These are phyloP conservation scores for Poterioochromonas sp. DNA, from an alignment of 352 stramenopile species.

Conservation along the genomic window DNA sequence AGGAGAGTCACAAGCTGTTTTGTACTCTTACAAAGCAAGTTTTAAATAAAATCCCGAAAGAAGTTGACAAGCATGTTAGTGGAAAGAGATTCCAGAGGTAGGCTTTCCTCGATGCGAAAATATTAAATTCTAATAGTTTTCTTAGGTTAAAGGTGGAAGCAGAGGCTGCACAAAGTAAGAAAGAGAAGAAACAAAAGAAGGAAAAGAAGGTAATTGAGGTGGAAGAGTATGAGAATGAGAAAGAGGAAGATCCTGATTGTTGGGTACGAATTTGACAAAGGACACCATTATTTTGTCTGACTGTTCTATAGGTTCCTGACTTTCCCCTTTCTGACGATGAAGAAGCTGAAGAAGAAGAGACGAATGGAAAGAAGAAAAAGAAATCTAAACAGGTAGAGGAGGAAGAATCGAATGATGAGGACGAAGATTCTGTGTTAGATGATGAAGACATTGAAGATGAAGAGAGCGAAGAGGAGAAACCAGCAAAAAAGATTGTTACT, in stretches of 20 bases:
- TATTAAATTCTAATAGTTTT: background rate
- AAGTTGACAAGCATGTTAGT: conserved; percentile 1
- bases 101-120: background rate
- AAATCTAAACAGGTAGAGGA: background rate
- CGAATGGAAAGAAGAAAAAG: background rate
- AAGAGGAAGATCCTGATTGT: background rate
- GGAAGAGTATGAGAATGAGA: background rate
- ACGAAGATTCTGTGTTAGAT: background rate
- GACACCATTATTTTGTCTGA: background rate
- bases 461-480: background rate
- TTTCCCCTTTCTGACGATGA: background rate
- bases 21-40: conserved; percentile 1
- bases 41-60: conserved; percentile 4
- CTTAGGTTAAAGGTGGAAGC: background rate
- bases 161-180: background rate
- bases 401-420: background rate
- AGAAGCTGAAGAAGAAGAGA: background rate
- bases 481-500: background rate
- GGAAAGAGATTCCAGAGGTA: conserved; percentile 20
- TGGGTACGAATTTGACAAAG: background rate
- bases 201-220: too few species aligned
- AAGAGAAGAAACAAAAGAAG: background rate
- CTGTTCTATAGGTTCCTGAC: background rate
- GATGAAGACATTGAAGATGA: background rate
- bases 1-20: background rate